phyloP scores from a whole-genome alignment of 306 rosid species.

The Lathyrus aphaca region DNA sequence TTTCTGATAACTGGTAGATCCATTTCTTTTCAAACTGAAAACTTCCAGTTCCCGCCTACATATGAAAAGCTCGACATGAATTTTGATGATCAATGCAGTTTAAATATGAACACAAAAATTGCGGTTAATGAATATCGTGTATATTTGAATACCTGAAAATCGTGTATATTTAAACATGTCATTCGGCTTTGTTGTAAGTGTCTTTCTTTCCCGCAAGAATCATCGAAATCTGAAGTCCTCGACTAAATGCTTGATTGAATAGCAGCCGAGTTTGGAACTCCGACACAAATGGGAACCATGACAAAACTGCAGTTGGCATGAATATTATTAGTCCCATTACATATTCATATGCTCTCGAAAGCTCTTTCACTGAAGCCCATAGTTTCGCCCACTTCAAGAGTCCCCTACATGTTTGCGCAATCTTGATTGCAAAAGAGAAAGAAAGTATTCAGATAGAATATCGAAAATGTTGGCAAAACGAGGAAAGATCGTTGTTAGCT shows the following conservation, averaged over 20 bases:
- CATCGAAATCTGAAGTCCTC: conserved; percentile 96
- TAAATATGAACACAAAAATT: too few species aligned
- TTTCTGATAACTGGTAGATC: conserved; percentile 3
- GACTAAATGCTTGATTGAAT: conserved; percentile 94
- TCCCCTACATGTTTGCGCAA: conserved; percentile 80
- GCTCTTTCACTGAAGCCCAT: conserved; percentile 87
- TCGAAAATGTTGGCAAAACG: conserved; percentile 2
- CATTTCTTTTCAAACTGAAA: conserved; percentile 36
- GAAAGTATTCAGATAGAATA: neutral
- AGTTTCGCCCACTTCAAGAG: conserved; percentile 58
- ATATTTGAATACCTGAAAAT: too few species aligned
- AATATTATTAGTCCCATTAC: conserved; percentile 79
- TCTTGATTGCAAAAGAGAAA: conserved; percentile 45
- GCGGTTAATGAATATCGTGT: too few species aligned
- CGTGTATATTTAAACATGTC: neutral
- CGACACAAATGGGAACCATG: conserved; percentile 90
- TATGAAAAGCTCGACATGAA: neutral
- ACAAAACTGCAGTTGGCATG: conserved; percentile 80
- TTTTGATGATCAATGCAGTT: too few species aligned
- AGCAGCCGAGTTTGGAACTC: conserved; percentile 93
- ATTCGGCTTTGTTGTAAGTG: conserved; percentile 44
- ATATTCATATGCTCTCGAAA: conserved; percentile 85
- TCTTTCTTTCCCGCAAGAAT: conserved; percentile 84
- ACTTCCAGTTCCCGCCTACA: conserved; percentile 36
- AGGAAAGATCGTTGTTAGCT: neutral